These are phyloP conservation scores for Terfezia claveryi DNA, from an alignment of 495 filamentous ascomycete species.

Conservation along the genomic window DNA sequence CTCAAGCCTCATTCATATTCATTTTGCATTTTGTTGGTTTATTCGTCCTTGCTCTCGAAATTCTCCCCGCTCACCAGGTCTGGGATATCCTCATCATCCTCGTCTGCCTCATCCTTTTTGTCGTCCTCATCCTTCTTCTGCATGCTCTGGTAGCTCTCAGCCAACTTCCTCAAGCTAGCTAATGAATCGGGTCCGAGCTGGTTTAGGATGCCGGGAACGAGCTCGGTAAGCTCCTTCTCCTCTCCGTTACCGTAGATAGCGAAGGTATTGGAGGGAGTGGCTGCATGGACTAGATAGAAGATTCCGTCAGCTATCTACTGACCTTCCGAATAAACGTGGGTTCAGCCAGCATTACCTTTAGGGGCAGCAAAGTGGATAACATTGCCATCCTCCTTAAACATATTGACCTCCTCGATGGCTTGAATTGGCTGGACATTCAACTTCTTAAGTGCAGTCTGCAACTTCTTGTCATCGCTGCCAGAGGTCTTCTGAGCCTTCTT, in stretches of 20 bases:
- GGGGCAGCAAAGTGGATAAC: slow-evolving; percentile 97
- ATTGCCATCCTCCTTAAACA: slow-evolving; percentile 99
- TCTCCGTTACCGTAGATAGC: slow-evolving; percentile 97
- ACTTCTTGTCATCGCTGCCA: slow-evolving; percentile 96
- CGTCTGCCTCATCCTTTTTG: slow-evolving; percentile 47
- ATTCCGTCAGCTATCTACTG: slow-evolving; percentile 2
- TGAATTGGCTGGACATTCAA: slow-evolving; percentile 93
- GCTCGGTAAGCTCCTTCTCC: slow-evolving; percentile 98
- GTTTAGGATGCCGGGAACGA: slow-evolving; percentile 97
- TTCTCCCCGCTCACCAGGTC: slow-evolving; percentile 88
- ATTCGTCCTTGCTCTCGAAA: slow-evolving; percentile 62
- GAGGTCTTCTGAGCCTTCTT: slow-evolving; percentile 89
- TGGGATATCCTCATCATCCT: slow-evolving; percentile 77
- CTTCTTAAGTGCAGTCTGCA: slow-evolving; percentile 85
- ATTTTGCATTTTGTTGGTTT: background rate
- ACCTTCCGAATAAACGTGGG: background rate
- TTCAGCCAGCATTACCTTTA: slow-evolving; percentile 44
- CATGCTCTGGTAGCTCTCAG: slow-evolving; percentile 98
- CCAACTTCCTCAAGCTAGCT: slow-evolving; percentile 92
- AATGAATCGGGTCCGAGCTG: slow-evolving; percentile 95
- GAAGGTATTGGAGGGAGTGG: slow-evolving; percentile 92
- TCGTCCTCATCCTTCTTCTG: slow-evolving; percentile 71
- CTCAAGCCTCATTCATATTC: too few species aligned
- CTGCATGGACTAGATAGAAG: slow-evolving; percentile 55
- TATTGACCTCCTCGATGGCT: slow-evolving; percentile 99